Evolutionary conservation across 768 basidiomycete species (phyloP).

Genomic region (Termitomyces sp.): DNA sequence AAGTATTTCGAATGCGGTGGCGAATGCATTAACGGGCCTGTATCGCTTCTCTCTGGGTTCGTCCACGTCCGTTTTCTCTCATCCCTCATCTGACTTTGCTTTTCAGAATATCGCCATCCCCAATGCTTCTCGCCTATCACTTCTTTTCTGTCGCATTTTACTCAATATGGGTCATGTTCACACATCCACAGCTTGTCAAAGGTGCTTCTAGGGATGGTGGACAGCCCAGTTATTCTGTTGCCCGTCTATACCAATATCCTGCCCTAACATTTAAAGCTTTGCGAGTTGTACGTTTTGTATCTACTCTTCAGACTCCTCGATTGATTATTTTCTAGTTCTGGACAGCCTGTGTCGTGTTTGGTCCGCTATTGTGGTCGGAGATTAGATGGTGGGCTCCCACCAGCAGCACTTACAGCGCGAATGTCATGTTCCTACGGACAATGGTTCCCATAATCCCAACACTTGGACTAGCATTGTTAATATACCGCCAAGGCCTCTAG

Average conservation of each 20-base stretch:
- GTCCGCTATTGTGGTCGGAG: slow-evolving; percentile 86
- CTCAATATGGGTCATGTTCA: slow-evolving; percentile 87
- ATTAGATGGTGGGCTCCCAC: slow-evolving; percentile 62
- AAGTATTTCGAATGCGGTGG: slow-evolving; percentile 96
- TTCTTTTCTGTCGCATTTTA: slow-evolving; percentile 97
- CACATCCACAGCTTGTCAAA: slow-evolving; percentile 30
- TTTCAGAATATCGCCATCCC: slow-evolving; percentile 72
- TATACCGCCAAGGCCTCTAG: slow-evolving; percentile 6
- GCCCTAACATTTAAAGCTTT: slow-evolving; percentile 52
- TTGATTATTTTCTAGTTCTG: slow-evolving; percentile 55
- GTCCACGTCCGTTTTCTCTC: slow-evolving; percentile 16
- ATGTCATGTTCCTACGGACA: background rate
- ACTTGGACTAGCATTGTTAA: slow-evolving; percentile 1
- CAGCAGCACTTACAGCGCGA: background rate
- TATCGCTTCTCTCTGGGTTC: slow-evolving; percentile 84
- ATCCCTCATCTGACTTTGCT: background rate
- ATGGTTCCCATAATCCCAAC: background rate
- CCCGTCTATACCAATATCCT: slow-evolving; percentile 64
- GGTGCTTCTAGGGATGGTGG: slow-evolving; percentile 26
- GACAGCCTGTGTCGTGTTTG: slow-evolving; percentile 86
- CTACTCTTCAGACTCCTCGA: background rate
- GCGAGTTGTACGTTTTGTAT: slow-evolving; percentile 55
- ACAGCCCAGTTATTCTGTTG: slow-evolving; percentile 25
- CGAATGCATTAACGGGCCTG: slow-evolving; percentile 81
- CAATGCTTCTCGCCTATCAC: slow-evolving; percentile 75